Percentiles rank a stretch among this genome's conserved stretches.
phyloP scores from a whole-genome alignment of 2,329 filamentous ascomycete genomes.

The Pseudogymnoascus sp. region DNA sequence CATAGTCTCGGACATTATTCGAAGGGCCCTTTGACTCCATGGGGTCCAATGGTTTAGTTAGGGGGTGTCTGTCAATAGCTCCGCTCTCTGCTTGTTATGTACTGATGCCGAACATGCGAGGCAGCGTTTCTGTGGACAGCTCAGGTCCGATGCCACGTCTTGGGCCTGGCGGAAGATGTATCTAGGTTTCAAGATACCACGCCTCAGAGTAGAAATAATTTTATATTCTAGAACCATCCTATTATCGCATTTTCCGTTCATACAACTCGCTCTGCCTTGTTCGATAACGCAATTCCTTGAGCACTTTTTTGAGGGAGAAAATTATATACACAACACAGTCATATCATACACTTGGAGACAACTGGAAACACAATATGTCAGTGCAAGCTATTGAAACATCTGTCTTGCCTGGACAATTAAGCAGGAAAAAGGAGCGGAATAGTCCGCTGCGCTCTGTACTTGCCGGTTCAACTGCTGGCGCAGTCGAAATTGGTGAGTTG shows the following conservation, averaged over 20 bases:
- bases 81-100: too few relatives aligned
- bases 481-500: slow-evolving; percentile 75
- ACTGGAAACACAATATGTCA: neutral
- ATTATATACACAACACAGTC: too few relatives aligned
- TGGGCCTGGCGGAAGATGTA: neutral
- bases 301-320: neutral
- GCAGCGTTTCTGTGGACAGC: neutral
- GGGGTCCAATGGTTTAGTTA: neutral
- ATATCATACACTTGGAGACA: neutral
- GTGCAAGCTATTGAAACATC: neutral
- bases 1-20: neutral
- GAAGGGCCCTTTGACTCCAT: neutral
- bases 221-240: neutral
- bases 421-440: slow-evolving; percentile 44
- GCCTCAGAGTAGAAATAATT: neutral
- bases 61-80: neutral
- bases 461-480: slow-evolving; percentile 84
- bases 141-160: neutral
- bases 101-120: neutral
- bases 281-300: neutral
- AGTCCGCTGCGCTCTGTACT: slow-evolving; percentile 83
- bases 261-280: neutral
- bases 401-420: neutral
- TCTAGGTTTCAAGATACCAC: neutral
- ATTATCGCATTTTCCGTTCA: neutral